phyloP scores from a whole-genome alignment of 225 moss, liverwort and hornwort genomes.

The Physcomitrium patens region DNA sequence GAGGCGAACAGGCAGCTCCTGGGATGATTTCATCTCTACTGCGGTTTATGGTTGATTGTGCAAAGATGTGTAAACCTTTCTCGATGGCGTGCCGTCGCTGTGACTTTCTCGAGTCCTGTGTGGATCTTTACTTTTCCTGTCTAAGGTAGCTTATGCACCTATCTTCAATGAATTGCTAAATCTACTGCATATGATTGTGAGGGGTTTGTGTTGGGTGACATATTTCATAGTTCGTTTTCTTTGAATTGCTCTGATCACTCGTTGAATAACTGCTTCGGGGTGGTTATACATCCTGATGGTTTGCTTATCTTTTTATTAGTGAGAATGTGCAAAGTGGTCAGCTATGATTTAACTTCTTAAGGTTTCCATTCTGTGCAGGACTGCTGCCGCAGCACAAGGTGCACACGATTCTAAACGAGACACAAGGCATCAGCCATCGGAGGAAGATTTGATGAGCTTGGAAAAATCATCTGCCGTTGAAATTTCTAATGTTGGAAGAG shows the following conservation, averaged over 20 bases:
- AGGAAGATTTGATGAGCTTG: constrained; percentile 29
- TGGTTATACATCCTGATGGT: not conserved
- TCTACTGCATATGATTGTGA: not conserved
- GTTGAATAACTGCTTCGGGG: not conserved
- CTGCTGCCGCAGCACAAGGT: constrained; percentile 73
- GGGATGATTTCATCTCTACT: constrained; percentile 75
- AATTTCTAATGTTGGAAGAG: constrained; percentile 13
- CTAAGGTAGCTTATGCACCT: constrained; percentile 54
- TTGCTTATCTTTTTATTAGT: not conserved
- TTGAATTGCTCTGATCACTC: not conserved
- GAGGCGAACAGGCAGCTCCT: constrained; percentile 87
- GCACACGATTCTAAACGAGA: constrained; percentile 49
- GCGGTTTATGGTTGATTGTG: constrained; percentile 93
- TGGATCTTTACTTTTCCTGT: constrained; percentile 90
- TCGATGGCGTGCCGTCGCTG: constrained; percentile 76
- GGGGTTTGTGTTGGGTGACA: constrained; percentile 4
- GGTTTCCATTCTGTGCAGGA: constrained; percentile 41
- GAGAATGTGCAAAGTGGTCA: not conserved
- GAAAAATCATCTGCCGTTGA: constrained; percentile 28
- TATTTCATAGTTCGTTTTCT: not conserved
- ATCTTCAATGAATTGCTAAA: not conserved
- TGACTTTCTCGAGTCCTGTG: constrained; percentile 86
- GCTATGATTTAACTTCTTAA: constrained; percentile 16
- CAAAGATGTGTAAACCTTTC: constrained; percentile 89
- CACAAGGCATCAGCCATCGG: constrained; percentile 34